These are phyloP conservation scores for Populus ilicifolia DNA, from an alignment of 345 rosid genomes.

Conservation along the genomic window DNA sequence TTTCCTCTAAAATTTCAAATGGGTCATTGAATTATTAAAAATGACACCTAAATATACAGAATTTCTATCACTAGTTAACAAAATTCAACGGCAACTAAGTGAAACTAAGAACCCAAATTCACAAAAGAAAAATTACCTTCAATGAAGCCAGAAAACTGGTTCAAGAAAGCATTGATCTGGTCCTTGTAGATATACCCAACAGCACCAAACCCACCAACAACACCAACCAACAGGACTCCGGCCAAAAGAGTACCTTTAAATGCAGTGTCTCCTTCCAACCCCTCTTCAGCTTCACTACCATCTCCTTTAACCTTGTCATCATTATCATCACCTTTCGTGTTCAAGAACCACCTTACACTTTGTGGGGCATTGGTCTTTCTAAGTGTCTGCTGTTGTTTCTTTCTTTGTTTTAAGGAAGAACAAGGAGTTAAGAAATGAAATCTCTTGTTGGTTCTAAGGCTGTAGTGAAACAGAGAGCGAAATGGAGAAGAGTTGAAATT, in stretches of 20 bases:
- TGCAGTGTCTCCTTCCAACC: conserved; percentile 53
- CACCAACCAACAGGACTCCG: conserved; percentile 72
- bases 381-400: conserved; percentile 61
- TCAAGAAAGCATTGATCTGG: conserved; percentile 74
- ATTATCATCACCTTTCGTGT: conserved; percentile 44
- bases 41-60: neutral
- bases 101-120: neutral
- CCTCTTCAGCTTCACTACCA: conserved; percentile 17
- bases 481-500: conserved; percentile 24
- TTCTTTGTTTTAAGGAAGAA: conserved; percentile 69
- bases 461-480: conserved; percentile 26
- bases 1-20: neutral
- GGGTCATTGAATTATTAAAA: neutral
- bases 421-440: conserved; percentile 67
- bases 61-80: neutral
- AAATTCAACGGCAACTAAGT: neutral
- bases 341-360: conserved; percentile 67
- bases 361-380: conserved; percentile 52
- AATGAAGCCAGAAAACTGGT: conserved; percentile 70
- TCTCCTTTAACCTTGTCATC: conserved; percentile 24
- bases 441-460: conserved; percentile 59
- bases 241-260: conserved; percentile 79
- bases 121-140: conserved; percentile 51
- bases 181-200: conserved; percentile 77
- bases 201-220: conserved; percentile 76